Base-by-base conservation (phyloP, 2,329 filamentous ascomycete species). In the Balansia obtecta region DNA sequence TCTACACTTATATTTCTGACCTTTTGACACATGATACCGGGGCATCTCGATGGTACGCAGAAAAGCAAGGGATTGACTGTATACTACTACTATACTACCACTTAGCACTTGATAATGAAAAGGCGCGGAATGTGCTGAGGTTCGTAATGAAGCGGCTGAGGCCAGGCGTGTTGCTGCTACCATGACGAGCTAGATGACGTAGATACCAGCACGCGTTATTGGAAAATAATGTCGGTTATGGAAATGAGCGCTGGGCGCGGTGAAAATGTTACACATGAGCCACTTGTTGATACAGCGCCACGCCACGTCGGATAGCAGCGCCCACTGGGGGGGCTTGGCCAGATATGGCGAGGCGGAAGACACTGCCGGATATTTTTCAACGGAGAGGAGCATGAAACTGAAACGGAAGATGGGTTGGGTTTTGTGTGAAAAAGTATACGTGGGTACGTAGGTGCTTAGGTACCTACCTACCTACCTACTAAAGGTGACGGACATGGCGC, bases 21-120 rank as follows among this genome's bases (percentile, higher is more conserved):
- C 34, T 9, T 12, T 30, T 38, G 20, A 48, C n/a, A 18, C 32
- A 49, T 38, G 47, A 49, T 39, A 43, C 47, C 47, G 30, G 47
- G 39, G 40, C 40, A 38, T 44, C 27, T 38, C 27, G 32, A 11
- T 49, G 30, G n/a, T 16, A 38, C 20, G 43, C 20, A 32, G 46
- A 40, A 44, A 33, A 34, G 18, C 22, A 20, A 16, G 32, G 32
- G 12, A 42, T 18, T 44, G 47, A 32, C 47, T 49, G 40, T 44
- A 49, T n/a, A 49, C 18, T 44, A 49, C 18, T 44, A 43, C 12
- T 15, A 27, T 38, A 37, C 20, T 20, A 27, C 27, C 27, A 27
- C 4, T 41, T 30, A 41, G 10, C 27, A 27, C 4, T 41, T 30
- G 20, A 7, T 18, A 20, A 41, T 37, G 27, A 27, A 5, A 27